Base-by-base conservation (phyloP, 1,284 basidiomycete genomes). In the Agaricales sp. region DNA sequence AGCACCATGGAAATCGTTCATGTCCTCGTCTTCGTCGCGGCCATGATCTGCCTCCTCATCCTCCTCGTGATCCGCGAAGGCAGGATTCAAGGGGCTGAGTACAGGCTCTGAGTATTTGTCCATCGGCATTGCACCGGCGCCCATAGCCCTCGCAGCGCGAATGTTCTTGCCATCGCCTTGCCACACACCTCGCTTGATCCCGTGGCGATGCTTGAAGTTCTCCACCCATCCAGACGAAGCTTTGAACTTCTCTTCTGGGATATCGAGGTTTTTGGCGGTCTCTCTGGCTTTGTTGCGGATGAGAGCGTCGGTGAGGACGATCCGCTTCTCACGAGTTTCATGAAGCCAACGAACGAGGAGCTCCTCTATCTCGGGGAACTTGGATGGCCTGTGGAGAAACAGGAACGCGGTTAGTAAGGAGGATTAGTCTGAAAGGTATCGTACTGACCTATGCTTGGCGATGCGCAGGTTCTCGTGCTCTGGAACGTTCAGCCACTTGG, bases 171-270 rank as follows among this genome's bases (percentile, higher is more conserved):
- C 64, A 45, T 64, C 57, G 23, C 75, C 75, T 20, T 67, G 62
- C 74, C 77, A 86, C 18, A 76, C 69, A 0, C 83, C 84, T 22
- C 77, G 77, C 25, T 76, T 73, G 52, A 92, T 86, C 48, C 77
- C 77, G 58, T 84, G 77, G 37, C 91, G 80, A 56, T 81, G 75
- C 65, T 92, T 92, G 73, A 92, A 94, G 63, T 90, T 91, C 59
- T 93, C 90, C 50, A 94, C 75, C 91, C 91, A 94, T 2, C 90
- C 89, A 16, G 84, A 80, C 55, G 84, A 89, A 20, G 88, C 91
- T 66, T 92, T 94, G 77, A 94, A 94, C 61, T 80, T 78, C 52
- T 87, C 82, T 46, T 81, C 73, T 43, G 74, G 59, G 55, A 78
- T 79, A 52, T 74, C 68, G 47, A 82, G 69, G 19, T 62, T 64